Percentiles rank a stretch among this genome's conserved stretches.
phyloP scores from a whole-genome alignment of 768 basidiomycete genomes.

The Lentinula aciculospora region DNA sequence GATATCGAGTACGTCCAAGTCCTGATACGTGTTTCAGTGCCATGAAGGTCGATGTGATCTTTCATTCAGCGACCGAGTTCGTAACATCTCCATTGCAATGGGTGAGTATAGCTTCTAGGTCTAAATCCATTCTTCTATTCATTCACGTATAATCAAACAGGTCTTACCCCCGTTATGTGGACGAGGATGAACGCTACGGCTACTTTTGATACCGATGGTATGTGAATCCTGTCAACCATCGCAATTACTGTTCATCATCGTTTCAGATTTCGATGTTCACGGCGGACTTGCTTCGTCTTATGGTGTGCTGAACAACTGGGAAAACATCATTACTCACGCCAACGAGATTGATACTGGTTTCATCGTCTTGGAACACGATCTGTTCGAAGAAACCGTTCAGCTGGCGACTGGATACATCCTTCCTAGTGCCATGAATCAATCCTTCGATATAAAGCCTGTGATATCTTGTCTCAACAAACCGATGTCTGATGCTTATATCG shows the following conservation, averaged over 20 bases:
- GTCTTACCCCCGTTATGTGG: slow-evolving; percentile 81
- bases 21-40: neutral
- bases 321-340: slow-evolving; percentile 63
- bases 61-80: slow-evolving; percentile 67
- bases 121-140: neutral
- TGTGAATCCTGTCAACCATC: slow-evolving; percentile 11
- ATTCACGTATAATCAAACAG: neutral
- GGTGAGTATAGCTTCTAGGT: slow-evolving; percentile 16
- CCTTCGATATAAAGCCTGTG: slow-evolving; percentile 70
- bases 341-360: slow-evolving; percentile 64
- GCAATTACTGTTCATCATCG: neutral
- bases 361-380: slow-evolving; percentile 84
- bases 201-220: slow-evolving; percentile 71
- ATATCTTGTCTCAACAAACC: slow-evolving; percentile 57
- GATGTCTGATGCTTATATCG: slow-evolving; percentile 67
- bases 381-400: slow-evolving; percentile 81
- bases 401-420: slow-evolving; percentile 84
- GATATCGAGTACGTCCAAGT: slow-evolving; percentile 58
- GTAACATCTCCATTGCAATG: slow-evolving; percentile 80
- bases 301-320: slow-evolving; percentile 67
- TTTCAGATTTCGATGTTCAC: slow-evolving; percentile 74
- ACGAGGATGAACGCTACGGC: slow-evolving; percentile 53
- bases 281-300: slow-evolving; percentile 51
- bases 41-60: slow-evolving; percentile 15
- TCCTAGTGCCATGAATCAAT: slow-evolving; percentile 68